Conservation (phyloP, 2,329 filamentous ascomycete genomes). For the Graphium sp. region DNA sequence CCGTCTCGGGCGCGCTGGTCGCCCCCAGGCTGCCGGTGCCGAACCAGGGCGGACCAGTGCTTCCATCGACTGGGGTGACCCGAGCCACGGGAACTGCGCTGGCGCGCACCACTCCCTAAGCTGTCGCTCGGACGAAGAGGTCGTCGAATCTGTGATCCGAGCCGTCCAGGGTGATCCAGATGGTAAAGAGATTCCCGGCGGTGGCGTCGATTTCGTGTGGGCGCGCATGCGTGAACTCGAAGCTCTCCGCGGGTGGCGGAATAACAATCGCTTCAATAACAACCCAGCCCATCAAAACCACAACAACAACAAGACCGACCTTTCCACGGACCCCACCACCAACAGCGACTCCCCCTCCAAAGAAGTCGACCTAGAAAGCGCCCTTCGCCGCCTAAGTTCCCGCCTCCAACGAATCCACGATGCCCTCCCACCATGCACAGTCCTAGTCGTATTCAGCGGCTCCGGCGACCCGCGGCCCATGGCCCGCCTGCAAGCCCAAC, state of each 20-base stretch:
- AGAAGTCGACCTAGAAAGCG: slow-evolving; percentile 21
- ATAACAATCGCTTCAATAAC: slow-evolving; percentile 30
- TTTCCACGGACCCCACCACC: slow-evolving; percentile 11
- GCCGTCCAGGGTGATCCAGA: slow-evolving; percentile 41
- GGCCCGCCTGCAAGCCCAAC: slow-evolving; percentile 42
- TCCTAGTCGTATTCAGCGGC: slow-evolving; percentile 46
- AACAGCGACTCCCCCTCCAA: slow-evolving; percentile 2
- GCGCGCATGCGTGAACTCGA: slow-evolving; percentile 50
- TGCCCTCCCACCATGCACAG: slow-evolving; percentile 46
- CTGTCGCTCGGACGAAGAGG: slow-evolving; percentile 42
- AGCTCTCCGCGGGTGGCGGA: slow-evolving; percentile 51
- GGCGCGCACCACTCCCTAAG: slow-evolving; percentile 39
- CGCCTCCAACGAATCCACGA: slow-evolving; percentile 39
- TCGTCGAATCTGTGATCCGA: slow-evolving; percentile 34
- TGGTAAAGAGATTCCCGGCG: slow-evolving; percentile 36
- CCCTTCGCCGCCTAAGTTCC: slow-evolving; percentile 24
- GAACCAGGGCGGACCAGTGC: slow-evolving; percentile 48
- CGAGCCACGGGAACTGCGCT: slow-evolving; percentile 37
- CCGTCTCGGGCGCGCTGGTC: slow-evolving; percentile 50
- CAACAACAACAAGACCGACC: slow-evolving; percentile 15
- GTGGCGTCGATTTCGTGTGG: slow-evolving; percentile 51
- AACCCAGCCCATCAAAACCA: slow-evolving; percentile 14
- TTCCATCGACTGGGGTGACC: slow-evolving; percentile 82
- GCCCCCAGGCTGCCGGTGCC: slow-evolving; percentile 39
- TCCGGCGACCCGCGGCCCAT: slow-evolving; percentile 53